These are phyloP conservation scores for Malus sieversii DNA, from an alignment of 306 rosid genomes.

Conservation along the genomic window DNA sequence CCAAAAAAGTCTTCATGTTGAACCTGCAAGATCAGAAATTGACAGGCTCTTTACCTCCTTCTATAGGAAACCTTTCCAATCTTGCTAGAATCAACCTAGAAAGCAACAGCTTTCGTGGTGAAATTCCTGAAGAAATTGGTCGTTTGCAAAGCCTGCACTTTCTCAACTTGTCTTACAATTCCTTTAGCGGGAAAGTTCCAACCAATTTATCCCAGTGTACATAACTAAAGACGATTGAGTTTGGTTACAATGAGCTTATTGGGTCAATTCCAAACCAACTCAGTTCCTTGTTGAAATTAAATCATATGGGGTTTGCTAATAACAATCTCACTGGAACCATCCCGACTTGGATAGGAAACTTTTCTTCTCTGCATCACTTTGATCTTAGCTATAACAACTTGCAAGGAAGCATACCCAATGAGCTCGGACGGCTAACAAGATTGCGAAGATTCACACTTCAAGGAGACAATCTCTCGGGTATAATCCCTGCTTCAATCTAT, in stretches of 20 bases:
- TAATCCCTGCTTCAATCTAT: neutral
- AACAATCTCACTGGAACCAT: neutral
- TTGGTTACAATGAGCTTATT: neutral
- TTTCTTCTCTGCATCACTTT: fast-evolving
- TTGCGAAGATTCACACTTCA: neutral
- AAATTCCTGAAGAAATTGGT: neutral
- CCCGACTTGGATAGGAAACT: neutral
- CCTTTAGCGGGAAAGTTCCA: neutral
- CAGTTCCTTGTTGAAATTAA: neutral
- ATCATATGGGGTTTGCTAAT: fast-evolving
- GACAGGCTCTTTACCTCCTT: too few species aligned
- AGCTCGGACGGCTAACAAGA: neutral
- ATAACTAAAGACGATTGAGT: neutral
- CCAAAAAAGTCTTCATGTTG: neutral
- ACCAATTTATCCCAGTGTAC: neutral
- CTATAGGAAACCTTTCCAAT: too few species aligned
- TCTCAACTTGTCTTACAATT: neutral
- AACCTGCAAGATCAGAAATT: too few species aligned
- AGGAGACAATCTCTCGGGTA: neutral
- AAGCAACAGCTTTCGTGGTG: neutral
- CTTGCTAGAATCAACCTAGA: neutral
- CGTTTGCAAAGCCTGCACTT: neutral
- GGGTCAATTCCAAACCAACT: neutral
- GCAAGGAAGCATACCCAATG: neutral
- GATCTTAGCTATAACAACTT: neutral